Evolutionary conservation across 352 stramenopile genomes (phyloP).

Genomic region (Phytophthora sp.): DNA sequence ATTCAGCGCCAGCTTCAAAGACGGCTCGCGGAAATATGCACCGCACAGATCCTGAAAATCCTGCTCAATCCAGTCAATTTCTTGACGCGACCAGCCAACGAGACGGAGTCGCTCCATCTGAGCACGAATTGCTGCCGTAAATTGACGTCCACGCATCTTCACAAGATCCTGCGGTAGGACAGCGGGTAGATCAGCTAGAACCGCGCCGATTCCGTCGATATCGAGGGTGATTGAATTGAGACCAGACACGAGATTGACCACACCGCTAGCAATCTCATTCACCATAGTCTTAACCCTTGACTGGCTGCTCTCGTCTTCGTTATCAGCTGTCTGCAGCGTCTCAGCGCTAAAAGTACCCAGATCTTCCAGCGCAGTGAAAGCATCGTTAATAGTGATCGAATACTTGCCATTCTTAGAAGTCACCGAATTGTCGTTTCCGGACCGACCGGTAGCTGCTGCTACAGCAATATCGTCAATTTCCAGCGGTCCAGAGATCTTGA

Average conservation of each 20-base stretch:
- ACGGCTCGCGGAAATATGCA: conserved; percentile 26
- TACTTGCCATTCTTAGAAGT: conserved; percentile 34
- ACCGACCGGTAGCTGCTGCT: conserved; percentile 9
- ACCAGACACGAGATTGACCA: conserved; percentile 34
- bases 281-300: conserved; percentile 14
- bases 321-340: conserved; percentile 14
- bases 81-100: conserved; percentile 31
- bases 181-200: conserved; percentile 15
- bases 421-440: conserved; percentile 3
- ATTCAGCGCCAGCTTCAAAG: conserved; percentile 24
- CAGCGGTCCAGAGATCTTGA: conserved; percentile 19
- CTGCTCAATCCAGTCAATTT: conserved; percentile 45
- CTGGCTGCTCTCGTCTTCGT: conserved; percentile 5
- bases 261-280: conserved; percentile 26
- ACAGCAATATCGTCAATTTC: conserved; percentile 17
- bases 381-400: conserved; percentile 15
- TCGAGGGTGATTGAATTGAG: conserved; percentile 26
- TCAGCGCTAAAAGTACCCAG: conserved; percentile 28
- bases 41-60: conserved; percentile 37
- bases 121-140: conserved; percentile 15
- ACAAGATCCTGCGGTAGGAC: conserved; percentile 37
- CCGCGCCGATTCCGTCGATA: conserved; percentile 14
- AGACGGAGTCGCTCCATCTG: conserved; percentile 32
- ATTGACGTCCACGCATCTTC: conserved; percentile 33
- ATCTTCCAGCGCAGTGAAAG: conserved; percentile 25